phyloP scores from a whole-genome alignment of 495 filamentous ascomycete genomes.

The Parmelia sp. region DNA sequence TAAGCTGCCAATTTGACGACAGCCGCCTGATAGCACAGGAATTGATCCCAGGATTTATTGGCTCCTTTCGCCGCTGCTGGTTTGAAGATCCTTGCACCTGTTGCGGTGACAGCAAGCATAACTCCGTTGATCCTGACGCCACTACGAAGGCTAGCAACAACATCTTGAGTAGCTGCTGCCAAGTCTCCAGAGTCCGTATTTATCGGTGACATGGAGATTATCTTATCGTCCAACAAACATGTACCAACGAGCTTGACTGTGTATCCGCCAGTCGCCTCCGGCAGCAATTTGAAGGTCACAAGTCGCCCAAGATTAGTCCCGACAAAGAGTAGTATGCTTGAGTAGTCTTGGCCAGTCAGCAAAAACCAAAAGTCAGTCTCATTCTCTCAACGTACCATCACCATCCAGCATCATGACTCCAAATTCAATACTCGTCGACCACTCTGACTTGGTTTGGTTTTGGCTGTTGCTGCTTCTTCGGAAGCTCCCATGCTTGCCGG shows the following conservation, averaged over 20 bases:
- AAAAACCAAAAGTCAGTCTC: too few relatives aligned
- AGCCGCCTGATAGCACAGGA: conserved; percentile 67
- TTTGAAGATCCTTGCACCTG: conserved; percentile 75
- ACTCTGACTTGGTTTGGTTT: conserved; percentile 52
- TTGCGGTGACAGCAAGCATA: conserved; percentile 60
- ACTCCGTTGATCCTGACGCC: conserved; percentile 68
- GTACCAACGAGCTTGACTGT: conserved; percentile 65
- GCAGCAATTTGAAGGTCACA: conserved; percentile 83
- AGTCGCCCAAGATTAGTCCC: conserved; percentile 80
- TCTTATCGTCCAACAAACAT: conserved; percentile 56
- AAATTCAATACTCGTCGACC: conserved; percentile 75
- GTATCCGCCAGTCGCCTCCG: conserved; percentile 61
- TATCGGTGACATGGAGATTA: conserved; percentile 72
- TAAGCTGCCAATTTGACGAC: conserved; percentile 65
- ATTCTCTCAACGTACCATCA: conserved; percentile 48
- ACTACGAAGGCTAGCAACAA: conserved; percentile 63
- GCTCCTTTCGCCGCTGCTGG: conserved; percentile 80
- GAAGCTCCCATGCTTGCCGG: conserved; percentile 63
- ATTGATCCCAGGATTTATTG: conserved; percentile 77
- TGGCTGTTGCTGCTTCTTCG: conserved; percentile 43
- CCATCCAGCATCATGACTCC: conserved; percentile 88
- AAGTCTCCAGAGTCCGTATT: conserved; percentile 68
- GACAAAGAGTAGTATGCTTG: conserved; percentile 85
- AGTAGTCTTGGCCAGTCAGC: conserved; percentile 56
- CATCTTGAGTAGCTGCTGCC: conserved; percentile 65